Base-by-base conservation (phyloP, 768 basidiomycete genomes). In the Dentipellis fragilis region DNA sequence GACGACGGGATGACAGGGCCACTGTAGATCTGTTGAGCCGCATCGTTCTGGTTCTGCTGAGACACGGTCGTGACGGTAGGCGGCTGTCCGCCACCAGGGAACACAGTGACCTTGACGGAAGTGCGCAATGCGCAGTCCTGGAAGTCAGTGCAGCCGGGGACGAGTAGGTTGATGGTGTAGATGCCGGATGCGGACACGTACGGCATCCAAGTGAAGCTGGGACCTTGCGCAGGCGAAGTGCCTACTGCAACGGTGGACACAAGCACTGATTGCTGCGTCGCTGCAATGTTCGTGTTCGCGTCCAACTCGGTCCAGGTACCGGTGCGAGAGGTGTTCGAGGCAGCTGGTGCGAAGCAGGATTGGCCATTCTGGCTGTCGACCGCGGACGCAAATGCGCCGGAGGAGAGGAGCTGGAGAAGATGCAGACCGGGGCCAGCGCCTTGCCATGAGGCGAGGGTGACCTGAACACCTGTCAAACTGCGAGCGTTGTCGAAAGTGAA, bases 101-200 rank as follows among this genome's bases (percentile, higher is more conserved):
- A 89, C 23, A 95, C 84, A 1, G 84, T 84, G 54, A 96, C 79
- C 58, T 84, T 75, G 45, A 97, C 93, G 4, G 80, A 80, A 0
- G 94, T 96, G 14, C 96, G 84, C 22, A 74, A 68, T 14, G 69
- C 74, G 65, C 96, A 99, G 64, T 95, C 88, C 58, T 85, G 81
- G 64, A 93, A 80, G 55, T 82, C 71, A 3, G 74, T 72, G 70
- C 96, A 99, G 11, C 94, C 94, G 0, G 96, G 96, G 14, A 95
- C 78, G 46, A 89, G 76, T 42, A 98, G 66, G 69, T 85, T 88
- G 59, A 98, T 75, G 42, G 85, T 80, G 69, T 99, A 99, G 57
- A 80, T 72, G 35, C 93, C 96, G 2, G 88, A 78, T 10, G 89
- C 86, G 0, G 90, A 90, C n/a, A 98, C 85, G 63, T 91, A 93